A percentile compares a stretch with the other conserved stretches of the same genome.
Conservation (phyloP, 1,284 basidiomycete species). For the Retiboletus fuscus region DNA sequence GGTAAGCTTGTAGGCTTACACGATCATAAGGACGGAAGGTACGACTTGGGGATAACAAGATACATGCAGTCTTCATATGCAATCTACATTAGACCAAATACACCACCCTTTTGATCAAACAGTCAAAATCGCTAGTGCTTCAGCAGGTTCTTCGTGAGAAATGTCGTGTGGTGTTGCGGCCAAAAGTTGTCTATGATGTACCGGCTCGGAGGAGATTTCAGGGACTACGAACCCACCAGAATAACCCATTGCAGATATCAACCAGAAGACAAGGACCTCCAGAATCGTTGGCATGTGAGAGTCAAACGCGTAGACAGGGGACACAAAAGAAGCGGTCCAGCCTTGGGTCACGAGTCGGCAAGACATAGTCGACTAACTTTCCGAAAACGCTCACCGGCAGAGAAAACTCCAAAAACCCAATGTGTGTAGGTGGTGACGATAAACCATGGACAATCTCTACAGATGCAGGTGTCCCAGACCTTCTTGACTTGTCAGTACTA, state of each 20-base stretch:
- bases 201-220: conserved; percentile 55
- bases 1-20: no score
- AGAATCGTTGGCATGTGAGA: conserved; percentile 57
- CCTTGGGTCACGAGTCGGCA: conserved; percentile 52
- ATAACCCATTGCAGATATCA: conserved; percentile 60
- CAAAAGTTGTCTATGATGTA: conserved; percentile 47
- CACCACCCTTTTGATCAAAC: conserved; percentile 24
- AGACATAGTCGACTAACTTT: neutral
- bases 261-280: conserved; percentile 65
- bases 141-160: conserved; percentile 38
- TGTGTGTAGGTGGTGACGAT: conserved; percentile 74
- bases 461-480: conserved; percentile 75
- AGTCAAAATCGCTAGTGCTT: conserved; percentile 37
- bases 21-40: no score
- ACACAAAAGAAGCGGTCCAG: conserved; percentile 64
- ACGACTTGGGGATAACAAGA: neutral
- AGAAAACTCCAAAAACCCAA: conserved; percentile 80
- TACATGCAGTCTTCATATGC: conserved; percentile 5
- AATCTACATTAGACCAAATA: neutral
- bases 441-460: conserved; percentile 68
- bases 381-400: conserved; percentile 58
- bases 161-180: conserved; percentile 60
- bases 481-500: conserved; percentile 45
- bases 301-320: conserved; percentile 56
- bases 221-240: conserved; percentile 54